Evolutionary conservation across 2,329 filamentous ascomycete genomes (phyloP), one percentile per base, ranked within the genome.

Genomic region (Paramyrothecium roridum): DNA sequence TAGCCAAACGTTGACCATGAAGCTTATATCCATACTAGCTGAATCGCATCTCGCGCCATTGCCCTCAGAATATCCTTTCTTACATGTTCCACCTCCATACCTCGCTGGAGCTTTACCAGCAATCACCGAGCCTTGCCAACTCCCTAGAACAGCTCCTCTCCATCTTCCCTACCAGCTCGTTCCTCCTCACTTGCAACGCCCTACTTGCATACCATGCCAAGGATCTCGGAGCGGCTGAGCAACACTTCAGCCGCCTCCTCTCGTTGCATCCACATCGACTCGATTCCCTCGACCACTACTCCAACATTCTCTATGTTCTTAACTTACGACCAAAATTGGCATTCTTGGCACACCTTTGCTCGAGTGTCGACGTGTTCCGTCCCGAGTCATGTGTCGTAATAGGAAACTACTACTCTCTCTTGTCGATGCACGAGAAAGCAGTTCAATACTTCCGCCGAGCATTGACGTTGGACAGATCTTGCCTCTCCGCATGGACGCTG

Each of bases 391-490:
- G 95, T 67, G 96, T 96, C 53, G 93, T 98, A 1, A 88, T 98
- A 22, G 95, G 95, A 4, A 99, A 99, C 70, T 98, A 98, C 76
- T 99, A 97, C 74, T 96, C 91, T 0, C 77, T 97, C 1, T 86
- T 96, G 58, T 96, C 93, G 0, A 88, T 96, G 70, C 95, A 99
- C 70, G 95, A 99, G 70, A 99, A 99, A 69, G 93, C 95, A 1
- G 93, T 99, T 53, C 92, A 97, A 75, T 98, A 98, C 73, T 99
- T 99, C 77, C 89, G 95, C 3, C 88, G 95, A 21, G 95, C 95
- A 0, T 76, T 99, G 20, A 96, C 91, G 0, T 80, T 99, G 0
- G 95, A 99, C 68, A 87, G 93, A 11, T 88, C 87, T 23, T 99
- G 95, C 69, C 81, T 97, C 17, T 96, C 92, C 0, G 95, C 95